These are phyloP conservation scores for Quercus variabilis DNA, from an alignment of 306 rosid species.

Conservation along the genomic window DNA sequence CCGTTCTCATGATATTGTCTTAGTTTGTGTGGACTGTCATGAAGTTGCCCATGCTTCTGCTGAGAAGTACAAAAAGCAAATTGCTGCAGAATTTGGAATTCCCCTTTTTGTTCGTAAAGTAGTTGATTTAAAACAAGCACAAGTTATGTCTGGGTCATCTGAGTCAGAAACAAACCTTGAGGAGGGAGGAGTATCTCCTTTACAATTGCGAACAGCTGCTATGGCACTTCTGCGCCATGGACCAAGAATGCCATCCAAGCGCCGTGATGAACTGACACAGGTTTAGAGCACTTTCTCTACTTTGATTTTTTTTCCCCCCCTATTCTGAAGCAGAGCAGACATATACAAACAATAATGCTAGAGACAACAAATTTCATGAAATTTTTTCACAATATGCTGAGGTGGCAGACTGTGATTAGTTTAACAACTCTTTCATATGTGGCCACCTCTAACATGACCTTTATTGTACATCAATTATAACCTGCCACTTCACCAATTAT, in stretches of 20 bases:
- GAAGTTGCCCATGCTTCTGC: constrained; percentile 98
- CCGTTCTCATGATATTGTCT: constrained; percentile 93
- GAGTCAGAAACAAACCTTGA: constrained; percentile 29
- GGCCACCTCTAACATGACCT: too few relatives aligned
- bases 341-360: not conserved
- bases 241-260: constrained; percentile 79
- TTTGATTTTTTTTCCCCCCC: not conserved
- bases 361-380: too few relatives aligned
- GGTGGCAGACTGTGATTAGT: too few relatives aligned
- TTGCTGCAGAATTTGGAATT: constrained; percentile 85
- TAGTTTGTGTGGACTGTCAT: constrained; percentile 97
- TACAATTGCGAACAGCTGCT: constrained; percentile 86
- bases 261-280: constrained; percentile 72
- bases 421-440: too few relatives aligned
- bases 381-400: too few relatives aligned
- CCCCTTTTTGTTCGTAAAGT: constrained; percentile 84
- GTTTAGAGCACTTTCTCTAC: constrained; percentile 26
- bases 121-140: constrained; percentile 47
- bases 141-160: constrained; percentile 22
- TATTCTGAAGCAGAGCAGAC: not conserved
- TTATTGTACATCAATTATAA: too few relatives aligned
- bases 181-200: constrained; percentile 87
- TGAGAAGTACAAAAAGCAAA: constrained; percentile 78
- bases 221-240: constrained; percentile 94
- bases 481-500: too few relatives aligned